A percentile compares a stretch with the other conserved stretches of the same genome.
phyloP scores from a whole-genome alignment of 371 early-diverging fungal genomes.

The Rhizopus sp. region DNA sequence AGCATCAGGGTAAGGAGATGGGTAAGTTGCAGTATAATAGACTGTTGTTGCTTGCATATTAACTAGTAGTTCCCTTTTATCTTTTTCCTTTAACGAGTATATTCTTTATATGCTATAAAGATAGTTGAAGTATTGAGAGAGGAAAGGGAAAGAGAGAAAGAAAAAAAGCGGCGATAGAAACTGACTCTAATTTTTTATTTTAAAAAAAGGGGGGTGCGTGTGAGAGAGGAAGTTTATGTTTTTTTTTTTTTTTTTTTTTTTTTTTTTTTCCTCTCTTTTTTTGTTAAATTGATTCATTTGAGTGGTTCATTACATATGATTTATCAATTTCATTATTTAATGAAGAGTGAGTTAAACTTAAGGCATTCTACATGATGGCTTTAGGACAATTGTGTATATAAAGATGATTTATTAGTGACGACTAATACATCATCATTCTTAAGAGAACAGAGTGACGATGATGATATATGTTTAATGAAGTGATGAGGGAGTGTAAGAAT shows the following conservation, averaged over 20 bases:
- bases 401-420: too few relatives aligned
- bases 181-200: conserved; percentile 13
- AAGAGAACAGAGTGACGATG: too few relatives aligned
- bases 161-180: conserved; percentile 28
- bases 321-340: neutral
- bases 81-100: neutral
- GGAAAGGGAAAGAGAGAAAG: conserved; percentile 1
- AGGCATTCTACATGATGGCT: too few relatives aligned
- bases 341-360: neutral
- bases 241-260: neutral
- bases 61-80: neutral
- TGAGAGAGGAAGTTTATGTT: neutral
- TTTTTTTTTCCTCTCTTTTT: conserved; percentile 10
- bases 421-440: too few relatives aligned
- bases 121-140: neutral
- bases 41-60: conserved; percentile 3
- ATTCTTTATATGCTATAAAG: neutral
- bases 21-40: conserved; percentile 19
- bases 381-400: too few relatives aligned
- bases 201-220: neutral
- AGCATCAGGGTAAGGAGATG: conserved; percentile 17
- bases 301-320: neutral
- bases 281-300: neutral
- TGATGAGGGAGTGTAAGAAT: too few relatives aligned
- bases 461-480: too few relatives aligned